Evolutionary conservation across 495 filamentous ascomycete genomes (phyloP).

Genomic region (Pseudoneurospora amorphoporcata): DNA sequence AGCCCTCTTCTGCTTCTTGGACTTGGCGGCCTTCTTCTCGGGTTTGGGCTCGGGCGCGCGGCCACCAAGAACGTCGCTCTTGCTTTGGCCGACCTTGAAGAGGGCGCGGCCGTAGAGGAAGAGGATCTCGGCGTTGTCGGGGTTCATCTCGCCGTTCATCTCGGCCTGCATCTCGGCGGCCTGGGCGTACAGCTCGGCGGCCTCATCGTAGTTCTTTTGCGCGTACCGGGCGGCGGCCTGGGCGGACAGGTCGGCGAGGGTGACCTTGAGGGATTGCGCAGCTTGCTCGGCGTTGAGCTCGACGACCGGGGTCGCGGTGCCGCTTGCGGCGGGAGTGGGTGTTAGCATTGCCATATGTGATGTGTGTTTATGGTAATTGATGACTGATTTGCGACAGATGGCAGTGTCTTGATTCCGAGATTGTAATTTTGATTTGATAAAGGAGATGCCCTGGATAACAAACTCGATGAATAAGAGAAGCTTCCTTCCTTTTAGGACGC

Average conservation of each 20-base stretch:
- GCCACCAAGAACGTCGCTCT: conserved; percentile 86
- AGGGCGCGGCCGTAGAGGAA: conserved; percentile 88
- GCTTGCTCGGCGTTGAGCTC: conserved; percentile 32
- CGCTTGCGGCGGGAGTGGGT: conserved; percentile 11
- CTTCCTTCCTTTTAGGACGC: background rate
- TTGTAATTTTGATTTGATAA: background rate
- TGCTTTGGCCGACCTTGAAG: conserved; percentile 85
- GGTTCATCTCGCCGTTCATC: conserved; percentile 82
- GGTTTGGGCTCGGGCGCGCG: conserved; percentile 52
- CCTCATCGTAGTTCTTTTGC: conserved; percentile 73
- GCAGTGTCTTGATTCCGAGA: background rate
- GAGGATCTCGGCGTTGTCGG: conserved; percentile 83
- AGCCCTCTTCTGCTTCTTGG: conserved; percentile 16
- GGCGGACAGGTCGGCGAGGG: conserved; percentile 47
- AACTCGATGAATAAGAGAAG: background rate
- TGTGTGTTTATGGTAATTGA: background rate
- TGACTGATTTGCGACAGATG: background rate
- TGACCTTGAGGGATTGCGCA: conserved; percentile 37
- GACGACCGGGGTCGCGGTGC: conserved; percentile 22
- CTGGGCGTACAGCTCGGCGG: conserved; percentile 76
- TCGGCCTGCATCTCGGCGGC: conserved; percentile 84
- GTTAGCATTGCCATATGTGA: conserved; percentile 14
- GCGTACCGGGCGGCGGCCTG: conserved; percentile 55
- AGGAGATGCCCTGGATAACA: background rate
- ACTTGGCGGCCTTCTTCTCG: conserved; percentile 25